Evolutionary conservation across 169 alveolate species (phyloP).

Genomic region (Eimeria brunetti): DNA sequence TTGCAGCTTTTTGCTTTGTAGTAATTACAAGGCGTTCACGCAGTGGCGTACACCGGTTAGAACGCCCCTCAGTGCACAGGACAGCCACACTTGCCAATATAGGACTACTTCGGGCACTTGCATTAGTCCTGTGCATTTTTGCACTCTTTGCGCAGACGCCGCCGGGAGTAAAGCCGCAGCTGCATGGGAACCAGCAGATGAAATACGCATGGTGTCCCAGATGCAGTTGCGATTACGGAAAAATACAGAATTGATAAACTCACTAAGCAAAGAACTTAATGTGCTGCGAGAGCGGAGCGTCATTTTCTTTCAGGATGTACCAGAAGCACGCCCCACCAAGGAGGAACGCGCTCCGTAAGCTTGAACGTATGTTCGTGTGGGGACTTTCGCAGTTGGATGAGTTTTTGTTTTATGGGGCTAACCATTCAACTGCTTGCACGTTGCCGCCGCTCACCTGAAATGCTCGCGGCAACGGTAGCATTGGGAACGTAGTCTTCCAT

Average conservation of each 20-base stretch:
- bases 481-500: not conserved
- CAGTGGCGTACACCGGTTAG: not conserved
- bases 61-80: not conserved
- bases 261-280: slow-evolving; percentile 23
- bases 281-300: slow-evolving; percentile 46
- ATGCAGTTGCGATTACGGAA: slow-evolving; percentile 16
- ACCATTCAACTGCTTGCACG: not conserved
- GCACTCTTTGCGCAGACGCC: slow-evolving; percentile 28
- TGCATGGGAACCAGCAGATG: slow-evolving; percentile 60
- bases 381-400: not conserved
- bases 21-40: not conserved
- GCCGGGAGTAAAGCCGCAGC: not conserved
- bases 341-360: not conserved
- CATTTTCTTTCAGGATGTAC: slow-evolving; percentile 57
- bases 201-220: slow-evolving; percentile 29
- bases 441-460: not conserved
- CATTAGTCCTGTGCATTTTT: not conserved
- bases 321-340: slow-evolving; percentile 15
- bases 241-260: not conserved
- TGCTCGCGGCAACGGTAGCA: not conserved
- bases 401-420: not conserved
- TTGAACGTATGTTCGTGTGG: not conserved
- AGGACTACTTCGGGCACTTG: not conserved
- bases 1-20: not conserved
- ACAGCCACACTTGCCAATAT: no score